Conservation (phyloP, 192 early-diverging fungal species). For the Backusella circina region DNA sequence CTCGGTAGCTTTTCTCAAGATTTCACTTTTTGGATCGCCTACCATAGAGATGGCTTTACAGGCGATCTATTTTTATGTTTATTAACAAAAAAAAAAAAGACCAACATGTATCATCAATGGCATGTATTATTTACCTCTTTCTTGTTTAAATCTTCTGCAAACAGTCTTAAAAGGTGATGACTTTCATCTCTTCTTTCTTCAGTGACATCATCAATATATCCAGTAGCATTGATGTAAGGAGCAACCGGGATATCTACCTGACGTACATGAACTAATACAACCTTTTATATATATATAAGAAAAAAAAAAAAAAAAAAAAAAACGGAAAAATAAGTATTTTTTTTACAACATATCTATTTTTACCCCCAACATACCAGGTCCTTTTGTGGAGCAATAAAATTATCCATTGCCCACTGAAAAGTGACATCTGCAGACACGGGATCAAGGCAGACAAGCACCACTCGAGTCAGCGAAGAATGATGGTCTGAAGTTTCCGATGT, state of each 20-base stretch:
- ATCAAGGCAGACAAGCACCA: slow-evolving; percentile 23
- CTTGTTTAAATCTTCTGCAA: slow-evolving; percentile 8
- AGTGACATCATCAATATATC: slow-evolving; percentile 12
- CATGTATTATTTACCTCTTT: slow-evolving; percentile 16
- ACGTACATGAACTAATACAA: slow-evolving; percentile 25
- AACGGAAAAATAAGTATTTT: background rate
- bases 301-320: background rate
- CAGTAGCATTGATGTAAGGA: slow-evolving; percentile 24
- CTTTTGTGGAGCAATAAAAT: slow-evolving; percentile 22
- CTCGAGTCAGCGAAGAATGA: slow-evolving; percentile 8
- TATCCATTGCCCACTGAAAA: slow-evolving; percentile 25
- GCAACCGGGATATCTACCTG: slow-evolving; percentile 19
- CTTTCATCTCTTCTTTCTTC: slow-evolving; percentile 29
- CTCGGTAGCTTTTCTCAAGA: slow-evolving; percentile 55
- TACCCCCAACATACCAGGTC: slow-evolving; percentile 17
- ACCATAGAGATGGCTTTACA: slow-evolving; percentile 54
- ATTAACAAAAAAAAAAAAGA: background rate
- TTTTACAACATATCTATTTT: no score
- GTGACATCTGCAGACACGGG: slow-evolving; percentile 14
- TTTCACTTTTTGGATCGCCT: slow-evolving; percentile 61
- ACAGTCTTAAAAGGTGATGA: slow-evolving; percentile 18
- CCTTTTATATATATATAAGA: background rate
- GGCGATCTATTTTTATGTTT: slow-evolving; percentile 23
- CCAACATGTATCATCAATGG: background rate
- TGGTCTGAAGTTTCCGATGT: background rate